These are phyloP conservation scores for Kluyveromyces wickerhamii DNA, from an alignment of 805 yeast genomes.

Conservation along the genomic window DNA sequence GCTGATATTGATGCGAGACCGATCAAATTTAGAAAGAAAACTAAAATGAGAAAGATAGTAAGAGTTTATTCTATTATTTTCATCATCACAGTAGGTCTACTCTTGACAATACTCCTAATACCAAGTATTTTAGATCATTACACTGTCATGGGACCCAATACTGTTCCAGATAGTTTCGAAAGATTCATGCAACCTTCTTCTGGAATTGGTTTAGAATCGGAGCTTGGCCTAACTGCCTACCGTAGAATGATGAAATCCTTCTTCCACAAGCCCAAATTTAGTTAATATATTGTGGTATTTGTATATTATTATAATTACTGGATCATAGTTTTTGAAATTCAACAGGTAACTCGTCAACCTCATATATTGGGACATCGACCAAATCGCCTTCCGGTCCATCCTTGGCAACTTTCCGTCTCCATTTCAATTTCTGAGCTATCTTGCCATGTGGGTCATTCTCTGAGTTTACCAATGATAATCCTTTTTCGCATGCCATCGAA, in stretches of 20 bases:
- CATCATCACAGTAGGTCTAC: slow-evolving; percentile 8
- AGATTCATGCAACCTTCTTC: slow-evolving; percentile 1
- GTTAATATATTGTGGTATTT: too few species aligned
- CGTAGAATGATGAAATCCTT: neutral
- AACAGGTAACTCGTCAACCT: slow-evolving; percentile 38
- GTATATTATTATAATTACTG: too few species aligned
- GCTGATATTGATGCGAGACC: slow-evolving; percentile 42
- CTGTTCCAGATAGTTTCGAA: too few species aligned
- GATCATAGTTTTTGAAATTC: slow-evolving; percentile 21
- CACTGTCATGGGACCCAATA: neutral
- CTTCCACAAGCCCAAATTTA: neutral
- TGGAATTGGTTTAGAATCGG: neutral
- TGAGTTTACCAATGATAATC: slow-evolving; percentile 28
- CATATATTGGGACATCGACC: slow-evolving; percentile 30
- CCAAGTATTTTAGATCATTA: neutral
- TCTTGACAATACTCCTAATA: neutral
- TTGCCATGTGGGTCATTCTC: slow-evolving; percentile 21
- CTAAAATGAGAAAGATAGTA: slow-evolving; percentile 33
- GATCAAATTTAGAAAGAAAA: slow-evolving; percentile 36
- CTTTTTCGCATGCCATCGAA: slow-evolving; percentile 41
- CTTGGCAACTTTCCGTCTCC: slow-evolving; percentile 41
- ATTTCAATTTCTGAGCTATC: slow-evolving; percentile 40
- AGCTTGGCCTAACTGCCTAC: slow-evolving; percentile 1
- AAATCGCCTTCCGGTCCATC: slow-evolving; percentile 13
- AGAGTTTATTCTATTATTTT: slow-evolving; percentile 27